Conservation (phyloP, 768 basidiomycete genomes). For the Strobilomyces echinocephalus region DNA sequence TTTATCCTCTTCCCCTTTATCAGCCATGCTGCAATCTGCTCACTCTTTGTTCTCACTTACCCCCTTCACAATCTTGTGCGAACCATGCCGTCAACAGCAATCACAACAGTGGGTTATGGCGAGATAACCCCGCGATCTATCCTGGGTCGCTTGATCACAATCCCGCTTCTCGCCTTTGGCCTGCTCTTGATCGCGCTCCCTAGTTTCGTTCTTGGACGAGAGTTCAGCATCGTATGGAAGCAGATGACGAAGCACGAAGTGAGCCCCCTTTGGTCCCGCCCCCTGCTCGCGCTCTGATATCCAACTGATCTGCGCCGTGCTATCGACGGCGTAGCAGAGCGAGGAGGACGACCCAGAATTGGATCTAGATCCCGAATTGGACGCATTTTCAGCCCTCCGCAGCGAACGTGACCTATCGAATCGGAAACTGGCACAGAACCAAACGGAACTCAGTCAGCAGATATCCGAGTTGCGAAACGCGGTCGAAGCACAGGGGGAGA, state of each 20-base stretch:
- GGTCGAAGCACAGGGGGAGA: slow-evolving; percentile 55
- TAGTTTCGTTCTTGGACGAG: slow-evolving; percentile 85
- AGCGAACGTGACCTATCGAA: slow-evolving; percentile 46
- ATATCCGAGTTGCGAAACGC: slow-evolving; percentile 51
- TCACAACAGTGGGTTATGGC: slow-evolving; percentile 88
- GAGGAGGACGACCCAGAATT: background rate
- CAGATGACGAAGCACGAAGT: slow-evolving; percentile 57
- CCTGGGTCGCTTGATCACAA: slow-evolving; percentile 79
- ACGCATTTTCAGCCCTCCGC: slow-evolving; percentile 4
- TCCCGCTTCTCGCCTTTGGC: slow-evolving; percentile 84
- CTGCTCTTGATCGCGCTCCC: slow-evolving; percentile 86
- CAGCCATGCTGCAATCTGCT: background rate
- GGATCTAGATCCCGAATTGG: slow-evolving; percentile 1
- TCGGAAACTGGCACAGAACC: slow-evolving; percentile 59
- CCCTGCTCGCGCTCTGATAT: background rate
- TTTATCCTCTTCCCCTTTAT: slow-evolving; percentile 14
- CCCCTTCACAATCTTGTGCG: too few species aligned
- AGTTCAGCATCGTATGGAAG: slow-evolving; percentile 90
- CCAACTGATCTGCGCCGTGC: background rate
- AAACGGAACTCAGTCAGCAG: slow-evolving; percentile 61
- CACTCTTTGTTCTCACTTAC: background rate
- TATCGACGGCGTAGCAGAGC: background rate
- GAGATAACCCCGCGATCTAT: slow-evolving; percentile 87
- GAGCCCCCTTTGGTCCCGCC: slow-evolving; percentile 3
- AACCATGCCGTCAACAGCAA: slow-evolving; percentile 42